These are phyloP conservation scores for Zoysia japonica DNA, from an alignment of 176 grass and related monocot species.

Conservation along the genomic window DNA sequence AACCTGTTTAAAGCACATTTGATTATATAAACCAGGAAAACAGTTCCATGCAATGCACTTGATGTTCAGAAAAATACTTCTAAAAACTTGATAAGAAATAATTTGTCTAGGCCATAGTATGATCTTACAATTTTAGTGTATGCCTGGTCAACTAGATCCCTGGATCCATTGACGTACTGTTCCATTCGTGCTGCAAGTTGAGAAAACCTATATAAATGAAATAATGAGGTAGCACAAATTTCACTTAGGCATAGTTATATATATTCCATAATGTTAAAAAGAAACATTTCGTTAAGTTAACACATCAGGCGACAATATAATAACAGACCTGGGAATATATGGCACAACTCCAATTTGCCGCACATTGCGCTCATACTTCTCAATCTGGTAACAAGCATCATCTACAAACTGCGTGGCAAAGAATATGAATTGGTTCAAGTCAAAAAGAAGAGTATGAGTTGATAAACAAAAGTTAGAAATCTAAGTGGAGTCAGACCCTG, in stretches of 20 bases:
- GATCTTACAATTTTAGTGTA: conserved; percentile 86
- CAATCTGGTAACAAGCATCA: conserved; percentile 90
- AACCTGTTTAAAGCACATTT: conserved; percentile 49
- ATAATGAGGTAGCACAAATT: conserved; percentile 2
- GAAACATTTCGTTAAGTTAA: neutral
- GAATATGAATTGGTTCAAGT: conserved; percentile 5
- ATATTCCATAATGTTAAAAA: neutral
- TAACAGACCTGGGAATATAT: conserved; percentile 73
- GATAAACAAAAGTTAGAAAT: neutral
- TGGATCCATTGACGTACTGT: conserved; percentile 81
- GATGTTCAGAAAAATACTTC: neutral
- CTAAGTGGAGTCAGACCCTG: conserved; percentile 57
- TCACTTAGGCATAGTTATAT: conserved; percentile 6
- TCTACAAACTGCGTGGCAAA: conserved; percentile 73
- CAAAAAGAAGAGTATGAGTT: neutral
- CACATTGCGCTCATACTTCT: conserved; percentile 81
- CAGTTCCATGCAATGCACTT: conserved; percentile 12
- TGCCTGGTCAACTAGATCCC: conserved; percentile 90
- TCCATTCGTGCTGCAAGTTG: conserved; percentile 90
- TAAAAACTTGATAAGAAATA: neutral
- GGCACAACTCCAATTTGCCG: conserved; percentile 75
- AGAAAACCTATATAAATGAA: conserved; percentile 63
- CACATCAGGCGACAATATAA: conserved; percentile 25
- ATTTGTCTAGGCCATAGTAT: neutral
- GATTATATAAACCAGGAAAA: conserved; percentile 1